Evolutionary conservation across 257 asterid genomes (phyloP).

Genomic region (Ballota nigra): DNA sequence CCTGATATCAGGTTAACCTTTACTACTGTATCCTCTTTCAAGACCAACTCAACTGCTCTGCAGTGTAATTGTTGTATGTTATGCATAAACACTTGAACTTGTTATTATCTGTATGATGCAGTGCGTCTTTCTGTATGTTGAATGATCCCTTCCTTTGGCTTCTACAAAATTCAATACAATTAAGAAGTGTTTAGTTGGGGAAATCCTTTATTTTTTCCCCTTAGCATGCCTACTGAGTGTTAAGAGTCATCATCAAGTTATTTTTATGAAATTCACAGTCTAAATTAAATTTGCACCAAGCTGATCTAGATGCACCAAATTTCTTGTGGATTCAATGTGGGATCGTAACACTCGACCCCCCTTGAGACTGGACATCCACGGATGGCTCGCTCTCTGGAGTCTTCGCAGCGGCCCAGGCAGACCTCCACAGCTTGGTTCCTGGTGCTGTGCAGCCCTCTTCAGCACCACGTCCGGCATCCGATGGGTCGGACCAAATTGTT

Average conservation of each 20-base stretch:
- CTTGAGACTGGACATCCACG: too few species aligned
- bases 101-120: conserved; percentile 5
- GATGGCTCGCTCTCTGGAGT: too few species aligned
- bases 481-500: too few species aligned
- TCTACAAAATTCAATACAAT: neutral
- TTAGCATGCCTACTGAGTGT: neutral
- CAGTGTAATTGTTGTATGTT: neutral
- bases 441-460: too few species aligned
- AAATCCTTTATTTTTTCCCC: neutral
- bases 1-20: conserved; percentile 86
- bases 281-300: neutral
- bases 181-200: neutral
- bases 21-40: conserved; percentile 25
- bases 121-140: neutral
- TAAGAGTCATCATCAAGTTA: neutral
- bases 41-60: conserved; percentile 16
- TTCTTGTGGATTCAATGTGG: too few species aligned
- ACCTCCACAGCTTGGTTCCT: too few species aligned
- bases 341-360: too few species aligned
- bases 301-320: neutral
- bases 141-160: conserved; percentile 5
- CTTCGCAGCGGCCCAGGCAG: too few species aligned
- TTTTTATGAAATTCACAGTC: neutral
- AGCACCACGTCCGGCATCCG: too few species aligned
- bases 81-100: conserved; percentile 7